Evolutionary conservation across 202 grass and related monocot genomes (phyloP).

Genomic region (Sporobolus alterniflorus): DNA sequence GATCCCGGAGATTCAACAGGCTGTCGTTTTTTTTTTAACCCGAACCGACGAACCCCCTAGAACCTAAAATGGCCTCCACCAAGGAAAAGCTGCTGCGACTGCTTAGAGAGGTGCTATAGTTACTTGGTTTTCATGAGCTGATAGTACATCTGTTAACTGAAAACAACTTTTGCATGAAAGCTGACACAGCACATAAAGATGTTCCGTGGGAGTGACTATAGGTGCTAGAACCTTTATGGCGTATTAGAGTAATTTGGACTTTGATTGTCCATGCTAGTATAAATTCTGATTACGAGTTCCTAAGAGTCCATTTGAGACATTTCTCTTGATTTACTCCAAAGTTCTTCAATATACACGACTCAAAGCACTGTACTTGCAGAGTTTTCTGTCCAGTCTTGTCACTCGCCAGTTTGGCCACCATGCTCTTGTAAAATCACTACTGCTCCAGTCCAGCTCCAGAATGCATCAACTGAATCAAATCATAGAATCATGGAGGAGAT

Average conservation of each 20-base stretch:
- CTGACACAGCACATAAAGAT: conserved; percentile 15
- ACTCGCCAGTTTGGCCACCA: not conserved
- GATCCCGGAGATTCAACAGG: not conserved
- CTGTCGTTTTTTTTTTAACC: not conserved
- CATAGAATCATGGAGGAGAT: conserved; percentile 40
- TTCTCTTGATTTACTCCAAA: not conserved
- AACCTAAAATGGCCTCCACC: not conserved
- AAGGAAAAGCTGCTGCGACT: not conserved
- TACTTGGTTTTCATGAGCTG: not conserved
- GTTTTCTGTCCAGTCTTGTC: conserved; percentile 5
- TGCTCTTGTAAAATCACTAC: conserved; percentile 16
- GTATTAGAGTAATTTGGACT: not conserved
- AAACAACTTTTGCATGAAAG: conserved; percentile 20
- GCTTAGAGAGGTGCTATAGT: not conserved
- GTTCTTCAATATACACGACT: conserved; percentile 9
- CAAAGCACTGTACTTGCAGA: too few relatives aligned
- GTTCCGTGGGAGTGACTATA: conserved; percentile 11
- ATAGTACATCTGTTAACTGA: conserved; percentile 1
- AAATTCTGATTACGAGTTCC: not conserved
- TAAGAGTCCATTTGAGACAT: not conserved
- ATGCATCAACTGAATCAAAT: not conserved
- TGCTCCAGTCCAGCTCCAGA: conserved; percentile 23
- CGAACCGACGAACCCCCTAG: not conserved
- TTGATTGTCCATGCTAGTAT: not conserved
- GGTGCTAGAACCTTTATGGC: not conserved